These are phyloP conservation scores for Phalaenopsis hybrid DNA, from an alignment of 116 monocot species.

Conservation along the genomic window DNA sequence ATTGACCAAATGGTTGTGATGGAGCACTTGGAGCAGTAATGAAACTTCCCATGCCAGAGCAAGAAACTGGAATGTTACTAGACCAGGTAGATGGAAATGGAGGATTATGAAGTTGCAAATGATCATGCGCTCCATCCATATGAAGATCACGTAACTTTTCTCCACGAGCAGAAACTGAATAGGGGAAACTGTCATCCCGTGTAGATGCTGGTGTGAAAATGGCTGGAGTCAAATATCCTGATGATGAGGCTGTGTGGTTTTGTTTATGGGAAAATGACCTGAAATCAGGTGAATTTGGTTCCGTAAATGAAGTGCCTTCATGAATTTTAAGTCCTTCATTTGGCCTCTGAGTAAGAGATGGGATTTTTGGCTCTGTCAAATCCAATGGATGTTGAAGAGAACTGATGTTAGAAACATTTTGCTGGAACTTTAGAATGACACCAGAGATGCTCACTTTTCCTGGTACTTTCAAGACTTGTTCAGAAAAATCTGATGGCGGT, in stretches of 20 bases:
- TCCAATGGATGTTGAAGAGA: slow-evolving; percentile 40
- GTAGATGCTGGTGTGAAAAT: slow-evolving; percentile 18
- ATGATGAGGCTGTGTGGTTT: slow-evolving; percentile 32
- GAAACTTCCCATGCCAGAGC: slow-evolving; percentile 16
- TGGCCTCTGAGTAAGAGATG: slow-evolving; percentile 5
- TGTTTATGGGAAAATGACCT: slow-evolving; percentile 21
- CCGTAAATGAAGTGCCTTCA: slow-evolving; percentile 27
- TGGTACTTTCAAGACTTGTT: slow-evolving; percentile 83
- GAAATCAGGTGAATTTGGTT: slow-evolving; percentile 31
- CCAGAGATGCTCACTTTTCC: slow-evolving; percentile 98
- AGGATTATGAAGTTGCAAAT: slow-evolving; percentile 28
- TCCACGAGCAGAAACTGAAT: slow-evolving; percentile 11
- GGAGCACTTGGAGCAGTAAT: neutral
- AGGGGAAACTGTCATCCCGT: slow-evolving; percentile 18
- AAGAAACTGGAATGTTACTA: slow-evolving; percentile 14
- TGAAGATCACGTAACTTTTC: slow-evolving; percentile 21
- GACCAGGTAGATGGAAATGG: slow-evolving; percentile 23
- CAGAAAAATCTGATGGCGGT: slow-evolving; percentile 94
- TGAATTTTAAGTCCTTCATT: slow-evolving; percentile 10
- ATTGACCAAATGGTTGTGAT: slow-evolving; percentile 21
- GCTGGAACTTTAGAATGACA: slow-evolving; percentile 71
- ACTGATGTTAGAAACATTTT: slow-evolving; percentile 33
- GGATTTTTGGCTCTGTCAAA: slow-evolving; percentile 19
- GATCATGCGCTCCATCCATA: slow-evolving; percentile 26
- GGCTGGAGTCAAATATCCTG: slow-evolving; percentile 18